Evolutionary conservation across 441 rosid genomes (phyloP), one percentile per base, ranked within the genome.

Genomic region (Omphalea diandra): DNA sequence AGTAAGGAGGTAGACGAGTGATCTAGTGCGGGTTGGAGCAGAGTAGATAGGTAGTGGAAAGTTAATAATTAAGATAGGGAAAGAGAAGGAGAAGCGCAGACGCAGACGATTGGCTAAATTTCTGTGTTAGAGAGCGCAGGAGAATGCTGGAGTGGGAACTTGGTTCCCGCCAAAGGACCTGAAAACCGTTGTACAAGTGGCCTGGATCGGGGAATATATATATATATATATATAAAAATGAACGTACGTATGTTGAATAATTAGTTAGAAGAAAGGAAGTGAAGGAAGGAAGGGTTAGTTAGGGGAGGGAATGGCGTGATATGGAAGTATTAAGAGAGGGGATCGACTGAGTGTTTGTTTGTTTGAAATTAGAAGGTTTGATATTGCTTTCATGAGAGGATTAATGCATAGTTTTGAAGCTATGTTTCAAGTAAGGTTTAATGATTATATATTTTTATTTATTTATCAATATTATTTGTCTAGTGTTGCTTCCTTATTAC

Each of bases 401-500:
- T 76, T 67, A 78, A 58, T 35, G 35, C n/a, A 58, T 73, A 43
- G 59, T 72, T 71, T 72, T 9, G 22, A 26, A 41, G 70, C 64
- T 69, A 58, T 55, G 62, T 69, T 64, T 58, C 17, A 59, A 71
- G 76, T 63, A 47, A 71, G 63, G 38, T 55, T 60, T 75, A 57
- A 75, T 76, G 22, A 77, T 73, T 52, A 9, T 43, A 43, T 9
- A 43, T 3, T 40, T 40, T 40, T 40, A 40, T 40, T 40, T 40
- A 5, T 0, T 40, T 40, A 40, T 0, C 44, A 40, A 40, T 40
- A 40, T 8, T 5, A 40, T 1, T 8, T 54, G 5, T 11, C 8
- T 35, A 64, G 32, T 38, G 68, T 80, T 84, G 90, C 94, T 89
- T 87, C 82, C 49, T 83, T 79, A 71, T 69, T 80, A 89, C 90